phyloP scores from a whole-genome alignment of 1,284 basidiomycete genomes.

The Naganishia cerealis region DNA sequence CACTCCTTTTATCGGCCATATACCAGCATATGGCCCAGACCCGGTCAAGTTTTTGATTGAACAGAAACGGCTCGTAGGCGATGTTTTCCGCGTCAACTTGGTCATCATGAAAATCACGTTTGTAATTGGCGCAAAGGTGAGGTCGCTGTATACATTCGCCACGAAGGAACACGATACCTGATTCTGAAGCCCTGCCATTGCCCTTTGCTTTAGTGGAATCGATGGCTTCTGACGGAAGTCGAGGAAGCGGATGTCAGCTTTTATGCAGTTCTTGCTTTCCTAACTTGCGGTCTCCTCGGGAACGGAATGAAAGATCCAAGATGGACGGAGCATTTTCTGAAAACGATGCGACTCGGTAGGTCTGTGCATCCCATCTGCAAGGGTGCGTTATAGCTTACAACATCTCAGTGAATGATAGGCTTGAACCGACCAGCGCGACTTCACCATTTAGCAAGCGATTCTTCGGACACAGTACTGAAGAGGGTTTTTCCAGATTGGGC shows the following conservation, averaged over 20 bases:
- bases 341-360: constrained; percentile 9
- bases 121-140: constrained; percentile 8
- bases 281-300: constrained; percentile 12
- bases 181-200: no score
- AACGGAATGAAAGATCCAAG: neutral
- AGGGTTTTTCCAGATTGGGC: constrained; percentile 8
- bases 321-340: constrained; percentile 1
- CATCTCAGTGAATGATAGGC: neutral
- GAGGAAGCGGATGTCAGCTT: constrained; percentile 20
- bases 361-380: neutral
- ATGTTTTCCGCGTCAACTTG: constrained; percentile 24
- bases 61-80: constrained; percentile 11
- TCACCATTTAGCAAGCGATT: neutral
- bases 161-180: neutral
- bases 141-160: neutral
- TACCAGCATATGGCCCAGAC: constrained; percentile 7
- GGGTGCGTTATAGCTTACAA: neutral
- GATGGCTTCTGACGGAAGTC: constrained; percentile 2
- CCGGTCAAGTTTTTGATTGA: constrained; percentile 8
- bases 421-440: constrained; percentile 1
- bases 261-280: neutral
- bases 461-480: neutral
- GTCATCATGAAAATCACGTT: constrained; percentile 24
- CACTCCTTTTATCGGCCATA: neutral
- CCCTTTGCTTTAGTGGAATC: constrained; percentile 15